A percentile compares a stretch with the other conserved stretches of the same genome.
These are phyloP conservation scores for Cetradonia linearis DNA, from an alignment of 495 filamentous ascomycete genomes.

Conservation along the genomic window DNA sequence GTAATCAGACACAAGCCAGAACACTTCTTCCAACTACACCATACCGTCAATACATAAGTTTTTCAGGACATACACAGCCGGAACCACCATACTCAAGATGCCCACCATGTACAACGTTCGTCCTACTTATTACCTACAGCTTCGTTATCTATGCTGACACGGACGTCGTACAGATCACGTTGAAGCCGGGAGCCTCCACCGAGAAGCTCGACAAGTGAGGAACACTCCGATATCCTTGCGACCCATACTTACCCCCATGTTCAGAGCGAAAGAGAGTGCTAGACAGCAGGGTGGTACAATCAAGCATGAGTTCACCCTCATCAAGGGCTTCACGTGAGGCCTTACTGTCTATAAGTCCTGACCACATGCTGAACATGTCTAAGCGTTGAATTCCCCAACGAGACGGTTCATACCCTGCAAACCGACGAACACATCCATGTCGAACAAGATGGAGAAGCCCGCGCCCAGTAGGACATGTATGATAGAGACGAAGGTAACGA, in stretches of 20 bases:
- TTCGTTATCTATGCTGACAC: not conserved
- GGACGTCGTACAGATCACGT: constrained; percentile 53
- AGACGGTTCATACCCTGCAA: constrained; percentile 50
- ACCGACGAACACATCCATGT: constrained; percentile 62
- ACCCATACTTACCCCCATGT: not conserved
- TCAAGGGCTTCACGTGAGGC: constrained; percentile 84
- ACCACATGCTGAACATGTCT: constrained; percentile 18
- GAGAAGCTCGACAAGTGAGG: constrained; percentile 55
- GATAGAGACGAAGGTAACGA: not conserved
- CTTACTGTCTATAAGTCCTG: not conserved
- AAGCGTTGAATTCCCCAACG: constrained; percentile 67
- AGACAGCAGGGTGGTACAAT: constrained; percentile 67
- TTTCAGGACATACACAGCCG: not conserved
- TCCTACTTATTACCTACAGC: constrained; percentile 11
- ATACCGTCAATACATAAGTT: not conserved
- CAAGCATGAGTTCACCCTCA: constrained; percentile 68
- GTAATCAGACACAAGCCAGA: not conserved
- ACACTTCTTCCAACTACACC: not conserved
- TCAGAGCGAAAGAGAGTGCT: constrained; percentile 63
- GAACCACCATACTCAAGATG: constrained; percentile 8
- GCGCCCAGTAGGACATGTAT: constrained; percentile 46
- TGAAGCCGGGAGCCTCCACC: constrained; percentile 52
- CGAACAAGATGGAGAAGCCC: constrained; percentile 62
- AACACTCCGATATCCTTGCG: not conserved
- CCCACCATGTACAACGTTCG: constrained; percentile 57